Evolutionary conservation across 768 basidiomycete species (phyloP).

Genomic region (Russula sp.): DNA sequence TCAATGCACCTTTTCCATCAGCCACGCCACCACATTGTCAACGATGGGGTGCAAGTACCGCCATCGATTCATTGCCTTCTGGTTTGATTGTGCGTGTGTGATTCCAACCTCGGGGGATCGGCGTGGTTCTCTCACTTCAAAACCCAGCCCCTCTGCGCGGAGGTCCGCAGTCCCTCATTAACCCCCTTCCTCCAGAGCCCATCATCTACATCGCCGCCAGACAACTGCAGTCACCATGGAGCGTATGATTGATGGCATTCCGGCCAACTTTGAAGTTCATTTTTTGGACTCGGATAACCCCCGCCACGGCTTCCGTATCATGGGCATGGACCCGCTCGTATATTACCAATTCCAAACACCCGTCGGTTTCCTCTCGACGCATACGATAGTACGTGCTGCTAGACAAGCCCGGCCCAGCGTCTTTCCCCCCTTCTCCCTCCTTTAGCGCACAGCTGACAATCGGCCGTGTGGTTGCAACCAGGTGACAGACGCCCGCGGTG

Average conservation of each 20-base stretch:
- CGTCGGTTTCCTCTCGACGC: conserved; percentile 33
- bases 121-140: conserved; percentile 4
- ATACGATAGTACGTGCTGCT: conserved; percentile 42
- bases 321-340: conserved; percentile 53
- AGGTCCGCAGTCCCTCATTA: not conserved
- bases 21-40: not conserved
- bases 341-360: conserved; percentile 65
- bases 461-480: not conserved
- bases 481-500: conserved; percentile 1
- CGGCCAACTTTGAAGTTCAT: conserved; percentile 36
- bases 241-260: not conserved
- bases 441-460: not conserved
- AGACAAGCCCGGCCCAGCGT: not conserved
- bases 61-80: not conserved
- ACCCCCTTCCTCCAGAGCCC: not conserved
- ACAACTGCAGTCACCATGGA: not conserved
- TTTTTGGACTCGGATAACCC: conserved; percentile 70
- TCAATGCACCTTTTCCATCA: not conserved
- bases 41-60: not conserved
- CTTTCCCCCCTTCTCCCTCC: not conserved
- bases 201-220: not conserved
- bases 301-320: conserved; percentile 55
- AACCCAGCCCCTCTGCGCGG: not conserved
- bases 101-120: not conserved
- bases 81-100: not conserved